A percentile compares a stretch with the other conserved stretches of the same genome.
Conservation (phyloP, 2,329 filamentous ascomycete species). For the Fusarium luffae region DNA sequence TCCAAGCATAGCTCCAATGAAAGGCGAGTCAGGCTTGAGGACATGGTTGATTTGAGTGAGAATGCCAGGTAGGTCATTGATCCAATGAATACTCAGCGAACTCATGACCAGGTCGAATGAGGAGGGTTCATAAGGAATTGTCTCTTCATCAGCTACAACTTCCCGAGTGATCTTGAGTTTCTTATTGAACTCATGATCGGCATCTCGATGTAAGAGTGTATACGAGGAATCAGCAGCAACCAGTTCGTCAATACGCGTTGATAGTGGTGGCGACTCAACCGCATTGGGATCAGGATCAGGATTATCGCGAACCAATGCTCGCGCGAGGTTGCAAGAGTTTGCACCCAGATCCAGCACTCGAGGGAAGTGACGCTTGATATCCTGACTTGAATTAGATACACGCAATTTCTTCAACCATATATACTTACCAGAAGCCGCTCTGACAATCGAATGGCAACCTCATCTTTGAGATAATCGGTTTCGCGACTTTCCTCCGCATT, state of each 20-base stretch:
- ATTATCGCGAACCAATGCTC: slow-evolving; percentile 78
- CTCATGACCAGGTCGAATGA: slow-evolving; percentile 92
- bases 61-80: slow-evolving; percentile 92
- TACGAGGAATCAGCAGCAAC: slow-evolving; percentile 85
- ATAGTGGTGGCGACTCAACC: slow-evolving; percentile 72
- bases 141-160: slow-evolving; percentile 79
- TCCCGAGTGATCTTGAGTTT: slow-evolving; percentile 77
- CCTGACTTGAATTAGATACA: slow-evolving; percentile 60
- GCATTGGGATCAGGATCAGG: slow-evolving; percentile 69
- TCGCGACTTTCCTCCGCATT: slow-evolving; percentile 78
- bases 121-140: slow-evolving; percentile 77
- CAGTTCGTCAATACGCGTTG: slow-evolving; percentile 77
- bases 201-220: slow-evolving; percentile 83
- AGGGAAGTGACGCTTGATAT: slow-evolving; percentile 90
- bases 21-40: slow-evolving; percentile 89
- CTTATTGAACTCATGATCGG: slow-evolving; percentile 77
- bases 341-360: slow-evolving; percentile 91
- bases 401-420: not conserved
- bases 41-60: slow-evolving; percentile 86
- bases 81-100: slow-evolving; percentile 92
- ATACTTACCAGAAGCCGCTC: slow-evolving; percentile 80
- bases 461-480: slow-evolving; percentile 93
- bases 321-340: slow-evolving; percentile 94
- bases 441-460: slow-evolving; percentile 84
- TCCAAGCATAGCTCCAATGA: slow-evolving; percentile 95